These are phyloP conservation scores for Diaporthe aspalathi DNA, from an alignment of 2,329 filamentous ascomycete species.

Conservation along the genomic window DNA sequence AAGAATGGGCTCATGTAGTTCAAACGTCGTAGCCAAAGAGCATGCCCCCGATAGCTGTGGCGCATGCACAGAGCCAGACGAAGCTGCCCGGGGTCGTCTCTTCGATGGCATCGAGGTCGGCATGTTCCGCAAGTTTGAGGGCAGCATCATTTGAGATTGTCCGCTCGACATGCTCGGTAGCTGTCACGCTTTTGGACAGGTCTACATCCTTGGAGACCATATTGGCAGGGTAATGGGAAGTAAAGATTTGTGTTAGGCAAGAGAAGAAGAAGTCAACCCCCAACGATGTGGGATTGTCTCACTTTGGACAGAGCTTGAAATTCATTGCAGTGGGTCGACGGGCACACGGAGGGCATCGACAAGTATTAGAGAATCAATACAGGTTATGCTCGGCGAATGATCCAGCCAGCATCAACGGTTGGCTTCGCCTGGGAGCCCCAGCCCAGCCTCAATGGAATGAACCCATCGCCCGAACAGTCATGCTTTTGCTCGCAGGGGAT, in stretches of 20 bases:
- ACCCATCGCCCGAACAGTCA: background rate
- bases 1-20: too few species aligned
- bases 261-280: background rate
- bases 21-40: conserved; percentile 53
- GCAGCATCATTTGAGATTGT: conserved; percentile 2
- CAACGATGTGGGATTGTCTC: background rate
- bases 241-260: background rate
- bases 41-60: conserved; percentile 41
- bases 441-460: background rate
- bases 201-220: background rate
- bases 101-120: conserved; percentile 30
- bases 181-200: background rate
- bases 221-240: background rate
- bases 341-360: background rate
- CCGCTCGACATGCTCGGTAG: background rate
- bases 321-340: background rate
- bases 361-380: background rate
- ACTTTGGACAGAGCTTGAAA: background rate
- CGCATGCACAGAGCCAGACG: conserved; percentile 11
- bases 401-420: background rate
- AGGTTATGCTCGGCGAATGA: too few species aligned
- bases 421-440: background rate
- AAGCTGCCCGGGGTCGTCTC: conserved; percentile 41
- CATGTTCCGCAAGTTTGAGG: conserved; percentile 8
- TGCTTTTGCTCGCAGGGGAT: background rate